phyloP scores from a whole-genome alignment of 352 stramenopile species.

The Paralagenidium karlingii region DNA sequence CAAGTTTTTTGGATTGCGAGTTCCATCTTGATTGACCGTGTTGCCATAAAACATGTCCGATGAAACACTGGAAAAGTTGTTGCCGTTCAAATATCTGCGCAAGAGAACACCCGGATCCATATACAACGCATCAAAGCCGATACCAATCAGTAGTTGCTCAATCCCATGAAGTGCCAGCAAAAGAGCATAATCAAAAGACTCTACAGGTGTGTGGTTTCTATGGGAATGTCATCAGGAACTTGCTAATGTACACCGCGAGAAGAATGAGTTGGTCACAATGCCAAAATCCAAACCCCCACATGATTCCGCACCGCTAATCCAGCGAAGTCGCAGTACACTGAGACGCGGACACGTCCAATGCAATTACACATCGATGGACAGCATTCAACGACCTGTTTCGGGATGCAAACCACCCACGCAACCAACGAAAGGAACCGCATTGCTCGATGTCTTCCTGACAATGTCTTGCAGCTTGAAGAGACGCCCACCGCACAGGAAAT shows the following conservation, averaged over 20 bases:
- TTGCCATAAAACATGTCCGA: conserved; percentile 57
- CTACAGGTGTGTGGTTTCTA: conserved; percentile 62
- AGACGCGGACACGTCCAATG: conserved; percentile 42
- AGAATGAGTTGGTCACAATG: conserved; percentile 1
- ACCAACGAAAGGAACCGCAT: too few species aligned
- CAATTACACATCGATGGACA: conserved; percentile 48
- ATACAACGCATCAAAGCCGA: too few species aligned
- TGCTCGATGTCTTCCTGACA: too few species aligned
- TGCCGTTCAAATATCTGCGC: conserved; percentile 54
- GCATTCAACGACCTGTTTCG: too few species aligned
- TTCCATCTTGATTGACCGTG: conserved; percentile 29
- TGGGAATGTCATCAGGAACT: conserved; percentile 39
- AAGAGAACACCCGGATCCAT: too few species aligned
- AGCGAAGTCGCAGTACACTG: conserved; percentile 67
- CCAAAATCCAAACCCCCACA: neutral
- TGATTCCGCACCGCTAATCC: conserved; percentile 48
- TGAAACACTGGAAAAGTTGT: conserved; percentile 49
- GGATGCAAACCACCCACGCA: too few species aligned
- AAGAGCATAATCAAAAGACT: conserved; percentile 11
- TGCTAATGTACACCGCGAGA: conserved; percentile 20
- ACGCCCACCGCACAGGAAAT: too few species aligned
- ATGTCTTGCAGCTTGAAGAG: too few species aligned
- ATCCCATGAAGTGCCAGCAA: neutral
- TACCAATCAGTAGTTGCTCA: too few species aligned
- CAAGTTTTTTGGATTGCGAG: conserved; percentile 21